Conservation (phyloP, 2,329 filamentous ascomycete genomes). For the Aaosphaeria pasadenensis region DNA sequence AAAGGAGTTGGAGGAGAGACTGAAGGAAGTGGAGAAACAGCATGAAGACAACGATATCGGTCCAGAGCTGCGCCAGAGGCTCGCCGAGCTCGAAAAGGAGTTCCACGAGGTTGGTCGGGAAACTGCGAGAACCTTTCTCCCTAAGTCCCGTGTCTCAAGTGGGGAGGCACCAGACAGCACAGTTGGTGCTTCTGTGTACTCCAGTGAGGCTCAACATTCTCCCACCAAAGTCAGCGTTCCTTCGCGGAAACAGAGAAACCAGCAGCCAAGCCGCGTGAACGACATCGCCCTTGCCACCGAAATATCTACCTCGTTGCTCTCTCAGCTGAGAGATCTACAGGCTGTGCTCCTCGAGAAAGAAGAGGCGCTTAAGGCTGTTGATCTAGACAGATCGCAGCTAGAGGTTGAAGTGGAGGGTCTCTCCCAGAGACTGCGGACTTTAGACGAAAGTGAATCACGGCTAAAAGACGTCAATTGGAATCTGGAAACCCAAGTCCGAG, state of each 20-base stretch:
- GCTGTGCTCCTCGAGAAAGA: conserved; percentile 82
- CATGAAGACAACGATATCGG: conserved; percentile 70
- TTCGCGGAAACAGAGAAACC: conserved; percentile 84
- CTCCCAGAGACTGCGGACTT: conserved; percentile 71
- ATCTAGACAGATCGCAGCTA: conserved; percentile 71
- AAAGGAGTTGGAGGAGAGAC: conserved; percentile 73
- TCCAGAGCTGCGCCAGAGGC: conserved; percentile 75
- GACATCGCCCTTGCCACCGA: conserved; percentile 99
- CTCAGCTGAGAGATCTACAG: conserved; percentile 91
- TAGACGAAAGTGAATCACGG: conserved; percentile 91
- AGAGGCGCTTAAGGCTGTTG: conserved; percentile 73
- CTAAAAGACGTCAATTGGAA: conserved; percentile 99
- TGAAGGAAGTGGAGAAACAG: conserved; percentile 80
- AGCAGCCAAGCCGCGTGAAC: conserved; percentile 81
- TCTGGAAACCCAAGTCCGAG: conserved; percentile 87
- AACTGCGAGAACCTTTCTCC: conserved; percentile 83
- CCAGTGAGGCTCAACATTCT: conserved; percentile 78
- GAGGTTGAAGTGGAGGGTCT: conserved; percentile 80
- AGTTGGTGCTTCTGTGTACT: conserved; percentile 54
- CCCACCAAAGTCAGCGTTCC: conserved; percentile 87
- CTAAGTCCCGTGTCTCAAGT: conserved; percentile 73
- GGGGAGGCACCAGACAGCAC: conserved; percentile 30
- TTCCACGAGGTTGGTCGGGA: conserved; percentile 93
- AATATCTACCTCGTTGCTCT: conserved; percentile 89
- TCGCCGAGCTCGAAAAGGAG: conserved; percentile 86